These are phyloP conservation scores for Trypanosoma mega DNA, from an alignment of 208 protist genomes.

Conservation along the genomic window DNA sequence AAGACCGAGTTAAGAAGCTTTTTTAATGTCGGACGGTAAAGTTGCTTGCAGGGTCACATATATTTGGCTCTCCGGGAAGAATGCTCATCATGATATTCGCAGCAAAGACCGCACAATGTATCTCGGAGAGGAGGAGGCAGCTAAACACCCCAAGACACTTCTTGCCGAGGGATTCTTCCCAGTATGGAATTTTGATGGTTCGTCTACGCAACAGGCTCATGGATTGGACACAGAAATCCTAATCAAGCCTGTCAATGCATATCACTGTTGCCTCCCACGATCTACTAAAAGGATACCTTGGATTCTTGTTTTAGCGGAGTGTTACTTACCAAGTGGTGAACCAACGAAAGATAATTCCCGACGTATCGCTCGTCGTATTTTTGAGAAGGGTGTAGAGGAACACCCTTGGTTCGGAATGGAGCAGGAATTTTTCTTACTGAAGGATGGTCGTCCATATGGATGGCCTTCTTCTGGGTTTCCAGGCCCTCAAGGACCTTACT, in stretches of 20 bases:
- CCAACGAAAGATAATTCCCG: conserved; percentile 93
- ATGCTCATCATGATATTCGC: conserved; percentile 85
- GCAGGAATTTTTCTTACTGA: conserved; percentile 81
- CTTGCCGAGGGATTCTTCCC: conserved; percentile 79
- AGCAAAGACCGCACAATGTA: conserved; percentile 88
- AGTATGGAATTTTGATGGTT: conserved; percentile 98
- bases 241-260: conserved; percentile 89
- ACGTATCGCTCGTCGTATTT: conserved; percentile 71
- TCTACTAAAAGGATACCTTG: conserved; percentile 80
- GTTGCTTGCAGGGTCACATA: conserved; percentile 56
- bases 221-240: conserved; percentile 82
- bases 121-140: conserved; percentile 44
- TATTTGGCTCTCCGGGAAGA: conserved; percentile 82
- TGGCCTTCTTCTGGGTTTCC: conserved; percentile 93
- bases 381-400: conserved; percentile 74
- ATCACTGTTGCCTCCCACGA: conserved; percentile 66
- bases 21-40: neutral
- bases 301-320: conserved; percentile 90
- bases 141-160: conserved; percentile 67
- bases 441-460: conserved; percentile 63
- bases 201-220: conserved; percentile 79
- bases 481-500: conserved; percentile 96
- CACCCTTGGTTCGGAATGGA: conserved; percentile 88
- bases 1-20: no score
- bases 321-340: conserved; percentile 89